These are phyloP conservation scores for Saksenaea oblongispora DNA, from an alignment of 371 early-diverging fungal genomes.

Conservation along the genomic window DNA sequence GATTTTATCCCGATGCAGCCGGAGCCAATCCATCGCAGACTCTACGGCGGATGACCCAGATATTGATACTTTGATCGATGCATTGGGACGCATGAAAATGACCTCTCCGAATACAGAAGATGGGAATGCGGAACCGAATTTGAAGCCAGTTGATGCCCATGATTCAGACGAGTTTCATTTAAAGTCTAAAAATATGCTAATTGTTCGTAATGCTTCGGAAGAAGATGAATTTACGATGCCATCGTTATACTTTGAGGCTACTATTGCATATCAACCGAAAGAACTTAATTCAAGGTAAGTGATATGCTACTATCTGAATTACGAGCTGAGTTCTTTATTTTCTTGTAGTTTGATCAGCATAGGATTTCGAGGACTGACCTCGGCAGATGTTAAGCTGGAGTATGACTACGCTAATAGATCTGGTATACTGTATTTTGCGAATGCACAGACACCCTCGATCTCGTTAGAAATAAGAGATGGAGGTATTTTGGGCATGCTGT, in stretches of 20 bases:
- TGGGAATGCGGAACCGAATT: constrained; percentile 9
- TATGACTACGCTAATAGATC: constrained; percentile 4
- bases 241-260: constrained; percentile 41
- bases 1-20: background rate
- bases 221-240: constrained; percentile 14
- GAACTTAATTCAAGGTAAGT: constrained; percentile 10
- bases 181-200: background rate
- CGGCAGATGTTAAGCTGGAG: constrained; percentile 17
- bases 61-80: constrained; percentile 6
- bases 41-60: constrained; percentile 2
- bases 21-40: background rate
- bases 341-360: constrained; percentile 15
- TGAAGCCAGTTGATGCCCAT: background rate
- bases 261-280: constrained; percentile 13
- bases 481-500: constrained; percentile 30
- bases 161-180: background rate
- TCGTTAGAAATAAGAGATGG: constrained; percentile 24
- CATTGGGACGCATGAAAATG: constrained; percentile 17
- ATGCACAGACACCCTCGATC: background rate
- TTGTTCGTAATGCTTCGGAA: background rate
- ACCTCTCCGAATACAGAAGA: constrained; percentile 9
- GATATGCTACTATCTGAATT: background rate
- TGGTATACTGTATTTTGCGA: background rate
- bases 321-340: background rate
- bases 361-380: constrained; percentile 23